phyloP scores from a whole-genome alignment of 495 filamentous ascomycete genomes.

The Immersiella caudata region DNA sequence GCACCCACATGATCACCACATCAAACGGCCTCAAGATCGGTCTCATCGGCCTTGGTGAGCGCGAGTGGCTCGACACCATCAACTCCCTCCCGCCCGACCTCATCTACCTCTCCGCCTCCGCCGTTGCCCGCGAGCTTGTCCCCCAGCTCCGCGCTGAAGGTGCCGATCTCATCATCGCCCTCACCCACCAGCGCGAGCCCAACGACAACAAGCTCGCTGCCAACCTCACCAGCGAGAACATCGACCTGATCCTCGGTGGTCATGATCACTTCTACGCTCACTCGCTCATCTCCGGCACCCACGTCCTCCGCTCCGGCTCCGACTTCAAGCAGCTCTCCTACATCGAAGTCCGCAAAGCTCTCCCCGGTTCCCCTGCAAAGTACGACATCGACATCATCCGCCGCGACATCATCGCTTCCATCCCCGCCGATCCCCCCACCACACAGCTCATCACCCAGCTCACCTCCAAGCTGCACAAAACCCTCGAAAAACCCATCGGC shows the following conservation, averaged over 20 bases:
- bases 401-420: constrained; percentile 67
- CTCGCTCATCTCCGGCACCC: constrained; percentile 70
- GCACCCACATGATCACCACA: constrained; percentile 70
- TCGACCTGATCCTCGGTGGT: constrained; percentile 85
- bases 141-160: constrained; percentile 72
- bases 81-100: constrained; percentile 79
- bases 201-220: constrained; percentile 81
- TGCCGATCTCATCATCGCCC: constrained; percentile 75
- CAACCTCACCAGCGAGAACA: constrained; percentile 60
- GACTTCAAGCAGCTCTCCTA: constrained; percentile 93
- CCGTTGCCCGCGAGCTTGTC: constrained; percentile 69
- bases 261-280: constrained; percentile 91
- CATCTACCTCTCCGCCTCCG: constrained; percentile 74
- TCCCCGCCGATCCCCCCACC: constrained; percentile 62
- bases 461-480: constrained; percentile 69
- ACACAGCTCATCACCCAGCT: constrained; percentile 64
- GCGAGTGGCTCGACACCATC: constrained; percentile 80
- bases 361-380: constrained; percentile 32
- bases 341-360: constrained; percentile 67
- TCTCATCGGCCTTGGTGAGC: constrained; percentile 80
- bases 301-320: constrained; percentile 79
- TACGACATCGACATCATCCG: constrained; percentile 82
- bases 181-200: constrained; percentile 85
- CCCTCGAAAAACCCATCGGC: constrained; percentile 80
- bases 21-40: constrained; percentile 87